Percentiles rank a stretch among this genome's conserved stretches.
These are phyloP conservation scores for Vaccinium vitisidaea DNA, from an alignment of 148 eudicot genomes.

Conservation along the genomic window DNA sequence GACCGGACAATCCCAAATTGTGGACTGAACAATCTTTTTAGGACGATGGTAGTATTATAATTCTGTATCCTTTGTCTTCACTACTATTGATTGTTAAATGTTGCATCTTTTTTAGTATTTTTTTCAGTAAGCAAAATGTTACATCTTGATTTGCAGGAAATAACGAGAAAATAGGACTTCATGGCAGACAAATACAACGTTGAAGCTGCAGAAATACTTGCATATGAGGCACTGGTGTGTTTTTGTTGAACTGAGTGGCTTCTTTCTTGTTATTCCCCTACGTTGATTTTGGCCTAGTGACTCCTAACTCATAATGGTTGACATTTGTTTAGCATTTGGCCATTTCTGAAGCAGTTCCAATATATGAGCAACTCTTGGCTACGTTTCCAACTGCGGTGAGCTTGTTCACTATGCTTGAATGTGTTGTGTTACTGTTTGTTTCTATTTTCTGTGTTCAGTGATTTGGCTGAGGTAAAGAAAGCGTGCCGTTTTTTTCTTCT, in stretches of 20 bases:
- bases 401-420: neutral
- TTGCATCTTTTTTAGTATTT: too few relatives aligned
- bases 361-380: conserved; percentile 82
- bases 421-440: neutral
- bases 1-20: too few relatives aligned
- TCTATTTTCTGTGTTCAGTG: neutral
- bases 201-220: conserved; percentile 85
- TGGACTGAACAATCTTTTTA: too few relatives aligned
- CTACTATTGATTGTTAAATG: too few relatives aligned
- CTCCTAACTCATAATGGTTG: neutral
- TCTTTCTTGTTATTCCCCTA: neutral
- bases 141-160: conserved; percentile 1
- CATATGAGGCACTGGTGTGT: conserved; percentile 77
- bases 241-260: neutral
- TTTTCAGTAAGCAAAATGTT: neutral
- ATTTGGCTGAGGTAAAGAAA: neutral
- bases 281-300: neutral
- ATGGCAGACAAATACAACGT: conserved; percentile 62
- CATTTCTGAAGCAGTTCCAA: conserved; percentile 68
- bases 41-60: too few relatives aligned
- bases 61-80: too few relatives aligned
- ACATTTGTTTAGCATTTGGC: conserved; percentile 53
- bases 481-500: neutral
- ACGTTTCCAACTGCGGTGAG: conserved; percentile 94
- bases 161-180: neutral